phyloP scores from a whole-genome alignment of 176 grass and related monocot species.

The bread wheat (Triticum aestivum) region DNA sequence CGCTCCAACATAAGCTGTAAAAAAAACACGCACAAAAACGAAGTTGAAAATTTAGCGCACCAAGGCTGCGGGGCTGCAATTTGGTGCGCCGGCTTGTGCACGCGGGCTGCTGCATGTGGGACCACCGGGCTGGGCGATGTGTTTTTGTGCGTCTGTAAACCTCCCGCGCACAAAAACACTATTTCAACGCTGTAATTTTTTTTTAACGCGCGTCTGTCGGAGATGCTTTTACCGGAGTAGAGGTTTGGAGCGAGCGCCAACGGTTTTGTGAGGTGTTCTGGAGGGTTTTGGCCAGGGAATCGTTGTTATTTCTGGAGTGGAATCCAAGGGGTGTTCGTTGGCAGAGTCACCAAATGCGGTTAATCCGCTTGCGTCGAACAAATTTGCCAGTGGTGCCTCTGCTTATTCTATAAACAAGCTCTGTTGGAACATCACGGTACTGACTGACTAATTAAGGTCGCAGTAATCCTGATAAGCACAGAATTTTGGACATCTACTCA shows the following conservation, averaged over 20 bases:
- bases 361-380: background rate
- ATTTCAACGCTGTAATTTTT: too few species aligned
- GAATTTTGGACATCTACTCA: background rate
- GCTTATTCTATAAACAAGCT: background rate
- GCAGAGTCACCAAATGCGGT: background rate
- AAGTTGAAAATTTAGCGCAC: too few species aligned
- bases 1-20: too few species aligned
- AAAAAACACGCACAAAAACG: too few species aligned
- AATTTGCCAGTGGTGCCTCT: background rate
- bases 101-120: too few species aligned
- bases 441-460: background rate
- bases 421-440: background rate
- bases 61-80: too few species aligned
- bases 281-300: constrained; percentile 42
- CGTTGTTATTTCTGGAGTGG: constrained; percentile 33
- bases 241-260: background rate
- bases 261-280: constrained; percentile 2
- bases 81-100: too few species aligned
- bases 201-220: too few species aligned
- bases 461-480: background rate
- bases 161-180: too few species aligned
- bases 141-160: too few species aligned
- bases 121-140: too few species aligned
- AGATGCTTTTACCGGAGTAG: background rate
- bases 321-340: constrained; percentile 22